phyloP scores from a whole-genome alignment of 2,329 filamentous ascomycete species.

The Cercospora sesami region DNA sequence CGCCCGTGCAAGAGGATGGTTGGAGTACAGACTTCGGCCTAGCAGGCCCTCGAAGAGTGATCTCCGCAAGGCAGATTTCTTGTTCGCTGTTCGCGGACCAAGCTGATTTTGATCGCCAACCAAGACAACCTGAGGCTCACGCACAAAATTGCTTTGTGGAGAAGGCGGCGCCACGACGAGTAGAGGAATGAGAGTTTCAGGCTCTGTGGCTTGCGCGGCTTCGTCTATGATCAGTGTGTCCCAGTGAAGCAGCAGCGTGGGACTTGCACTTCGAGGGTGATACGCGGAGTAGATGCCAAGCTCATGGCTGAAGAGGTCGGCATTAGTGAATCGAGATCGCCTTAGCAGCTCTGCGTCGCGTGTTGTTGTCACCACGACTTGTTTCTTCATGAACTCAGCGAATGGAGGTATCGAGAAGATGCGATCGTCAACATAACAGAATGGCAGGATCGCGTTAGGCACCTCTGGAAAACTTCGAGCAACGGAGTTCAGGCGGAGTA shows the following conservation, averaged over 20 bases:
- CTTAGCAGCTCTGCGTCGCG: conserved; percentile 30
- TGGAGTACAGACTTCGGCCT: conserved; percentile 24
- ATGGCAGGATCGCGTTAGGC: conserved; percentile 29
- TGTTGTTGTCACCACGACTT: conserved; percentile 30
- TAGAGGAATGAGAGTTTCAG: conserved; percentile 29
- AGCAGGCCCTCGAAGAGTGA: conserved; percentile 33
- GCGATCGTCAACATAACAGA: conserved; percentile 29
- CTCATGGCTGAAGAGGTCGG: conserved; percentile 30
- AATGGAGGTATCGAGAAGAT: conserved; percentile 31
- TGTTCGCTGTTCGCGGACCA: conserved; percentile 33
- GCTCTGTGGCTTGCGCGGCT: conserved; percentile 33
- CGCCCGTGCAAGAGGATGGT: conserved; percentile 32
- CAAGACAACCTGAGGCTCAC: conserved; percentile 25
- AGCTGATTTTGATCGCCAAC: conserved; percentile 35
- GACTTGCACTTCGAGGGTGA: conserved; percentile 19
- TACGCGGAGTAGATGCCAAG: conserved; percentile 16
- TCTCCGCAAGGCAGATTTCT: conserved; percentile 20
- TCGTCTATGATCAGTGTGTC: conserved; percentile 32
- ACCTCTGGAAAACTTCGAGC: conserved; percentile 33
- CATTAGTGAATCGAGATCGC: conserved; percentile 29
- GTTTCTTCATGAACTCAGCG: conserved; percentile 27
- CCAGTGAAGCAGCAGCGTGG: conserved; percentile 28
- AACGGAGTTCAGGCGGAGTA: conserved; percentile 30
- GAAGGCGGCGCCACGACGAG: conserved; percentile 29
- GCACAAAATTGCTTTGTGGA: not conserved